phyloP scores from a whole-genome alignment of 352 stramenopile species.

The Phytophthora ohioensis region DNA sequence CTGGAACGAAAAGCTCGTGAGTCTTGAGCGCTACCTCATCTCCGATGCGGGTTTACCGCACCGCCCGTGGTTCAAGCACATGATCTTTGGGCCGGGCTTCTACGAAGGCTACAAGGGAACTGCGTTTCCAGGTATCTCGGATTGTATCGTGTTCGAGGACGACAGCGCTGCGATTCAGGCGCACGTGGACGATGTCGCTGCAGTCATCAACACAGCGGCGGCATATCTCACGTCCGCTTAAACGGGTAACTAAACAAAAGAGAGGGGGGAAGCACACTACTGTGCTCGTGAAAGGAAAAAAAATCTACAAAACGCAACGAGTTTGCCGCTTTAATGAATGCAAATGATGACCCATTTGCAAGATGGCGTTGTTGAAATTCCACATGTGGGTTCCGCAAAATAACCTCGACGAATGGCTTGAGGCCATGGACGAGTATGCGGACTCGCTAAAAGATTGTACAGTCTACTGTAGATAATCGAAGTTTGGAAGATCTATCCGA shows the following conservation, averaged over 20 bases:
- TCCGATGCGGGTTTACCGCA: conserved; percentile 52
- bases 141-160: conserved; percentile 54
- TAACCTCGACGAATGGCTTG: too few species aligned
- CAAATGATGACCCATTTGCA: too few species aligned
- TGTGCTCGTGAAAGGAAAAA: not conserved
- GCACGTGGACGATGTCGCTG: conserved; percentile 52
- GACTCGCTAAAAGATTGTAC: too few species aligned
- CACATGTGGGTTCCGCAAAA: too few species aligned
- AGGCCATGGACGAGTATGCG: too few species aligned
- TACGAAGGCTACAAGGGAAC: conserved; percentile 59
- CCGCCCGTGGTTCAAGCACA: conserved; percentile 56
- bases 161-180: conserved; percentile 41
- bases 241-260: not conserved
- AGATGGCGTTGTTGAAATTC: too few species aligned
- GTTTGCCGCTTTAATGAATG: too few species aligned
- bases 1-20: conserved; percentile 36
- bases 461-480: too few species aligned
- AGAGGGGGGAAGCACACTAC: not conserved
- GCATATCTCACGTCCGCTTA: conserved; percentile 37
- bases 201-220: conserved; percentile 44
- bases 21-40: conserved; percentile 49
- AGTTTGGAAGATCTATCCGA: too few species aligned
- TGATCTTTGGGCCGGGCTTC: conserved; percentile 62
- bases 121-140: conserved; percentile 58
- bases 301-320: not conserved